These are phyloP conservation scores for Eragrostis curvula DNA, from an alignment of 176 grass and related monocot genomes.

Conservation along the genomic window DNA sequence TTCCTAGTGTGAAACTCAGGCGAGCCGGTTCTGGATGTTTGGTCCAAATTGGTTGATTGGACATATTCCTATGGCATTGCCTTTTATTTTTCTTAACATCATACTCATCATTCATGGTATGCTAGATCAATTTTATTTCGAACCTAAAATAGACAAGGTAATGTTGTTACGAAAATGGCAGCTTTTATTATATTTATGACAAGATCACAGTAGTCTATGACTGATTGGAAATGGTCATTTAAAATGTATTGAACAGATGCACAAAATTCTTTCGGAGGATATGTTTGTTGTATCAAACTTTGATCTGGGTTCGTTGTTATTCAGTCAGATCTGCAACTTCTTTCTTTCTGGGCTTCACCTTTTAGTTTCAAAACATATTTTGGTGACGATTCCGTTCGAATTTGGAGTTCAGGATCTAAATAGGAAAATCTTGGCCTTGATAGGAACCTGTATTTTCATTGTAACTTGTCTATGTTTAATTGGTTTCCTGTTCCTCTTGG, in stretches of 20 bases:
- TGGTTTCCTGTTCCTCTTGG: slow-evolving; percentile 6
- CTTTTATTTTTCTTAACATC: neutral
- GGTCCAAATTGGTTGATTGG: neutral
- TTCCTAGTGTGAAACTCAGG: neutral
- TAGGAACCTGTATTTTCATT: neutral
- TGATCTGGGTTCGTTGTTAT: neutral
- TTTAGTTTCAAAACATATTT: neutral
- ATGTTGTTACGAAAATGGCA: slow-evolving; percentile 19
- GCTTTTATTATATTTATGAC: slow-evolving; percentile 9
- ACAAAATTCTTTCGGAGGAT: neutral
- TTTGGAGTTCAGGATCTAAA: slow-evolving; percentile 9
- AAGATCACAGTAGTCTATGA: neutral
- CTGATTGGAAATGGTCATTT: slow-evolving; percentile 10
- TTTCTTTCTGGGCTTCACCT: neutral
- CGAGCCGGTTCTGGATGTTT: neutral
- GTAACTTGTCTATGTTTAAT: slow-evolving; percentile 1
- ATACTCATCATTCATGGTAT: neutral
- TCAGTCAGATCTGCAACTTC: neutral
- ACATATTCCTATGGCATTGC: neutral
- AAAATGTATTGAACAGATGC: neutral
- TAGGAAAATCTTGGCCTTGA: neutral
- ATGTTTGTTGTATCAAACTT: neutral
- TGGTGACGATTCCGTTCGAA: neutral
- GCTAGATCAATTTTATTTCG: slow-evolving; percentile 20
- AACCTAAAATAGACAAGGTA: neutral